Evolutionary conservation across 805 yeast genomes (phyloP), one percentile per base, ranked within the genome.

Genomic region (Metschnikowia shivogae): DNA sequence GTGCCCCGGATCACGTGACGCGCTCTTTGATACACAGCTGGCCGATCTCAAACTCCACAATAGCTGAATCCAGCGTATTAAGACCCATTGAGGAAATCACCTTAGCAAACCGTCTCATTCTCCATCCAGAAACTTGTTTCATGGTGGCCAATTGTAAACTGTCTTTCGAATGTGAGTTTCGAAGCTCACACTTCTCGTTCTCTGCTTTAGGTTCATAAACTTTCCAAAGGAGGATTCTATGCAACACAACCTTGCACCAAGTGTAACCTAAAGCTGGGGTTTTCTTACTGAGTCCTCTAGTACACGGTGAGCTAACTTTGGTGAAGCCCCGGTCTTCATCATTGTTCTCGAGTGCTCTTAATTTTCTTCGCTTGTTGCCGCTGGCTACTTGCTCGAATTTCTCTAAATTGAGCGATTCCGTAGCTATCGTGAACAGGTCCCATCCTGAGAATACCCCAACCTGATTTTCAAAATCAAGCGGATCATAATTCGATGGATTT

Each of bases 391-490:
- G 10, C 32, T 12, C 32, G 22, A 12, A 20, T 12, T 27, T 9
- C 12, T 28, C 28, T 30, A 4, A 12, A 31, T n/a, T 8, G 9
- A 31, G 19, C 9, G 20, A 26, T 8, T 28, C 28, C 34, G 29
- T 8, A 13, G 20, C 30, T 29, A 20, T 14, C 13, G 34, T 28
- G 10, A 20, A 24, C 34, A 19, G 19, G 64, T 78, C 81, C 95
- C 95, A 89, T 0, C 96, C 96, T 17, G 80, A 74, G 36, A 80
- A 66, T 76, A 84, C 80, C 6, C 90, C 86, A 14, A 81, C 55
- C 57, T 89, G 96, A 56, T 81, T 78, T 45, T 83, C 85, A 40
- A 75, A 64, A 33, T 67, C 68, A 45, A 77, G 60, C 3, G 72
- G 65, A 44, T 70, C 65, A 35, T 60, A 53, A 24, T 43, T 48